Evolutionary conservation across 2,329 filamentous ascomycete genomes (phyloP).

Genomic region (Cephalotrichum gorgonifer): DNA sequence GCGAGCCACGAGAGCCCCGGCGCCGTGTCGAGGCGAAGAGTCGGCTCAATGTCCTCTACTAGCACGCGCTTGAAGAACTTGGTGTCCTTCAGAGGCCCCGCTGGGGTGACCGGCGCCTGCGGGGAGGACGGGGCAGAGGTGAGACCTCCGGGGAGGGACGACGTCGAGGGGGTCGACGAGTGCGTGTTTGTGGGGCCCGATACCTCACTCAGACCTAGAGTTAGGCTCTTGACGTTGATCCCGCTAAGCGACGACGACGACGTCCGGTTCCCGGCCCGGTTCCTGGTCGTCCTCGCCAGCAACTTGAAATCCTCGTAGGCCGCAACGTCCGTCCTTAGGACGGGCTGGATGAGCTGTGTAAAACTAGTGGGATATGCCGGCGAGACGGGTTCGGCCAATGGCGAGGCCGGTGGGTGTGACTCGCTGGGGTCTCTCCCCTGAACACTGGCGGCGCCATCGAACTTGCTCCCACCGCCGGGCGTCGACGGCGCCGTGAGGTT

Average conservation of each 20-base stretch:
- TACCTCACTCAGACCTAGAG: conserved; percentile 13
- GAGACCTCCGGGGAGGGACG: conserved; percentile 21
- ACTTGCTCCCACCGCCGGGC: conserved; percentile 56
- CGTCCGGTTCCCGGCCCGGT: conserved; percentile 41
- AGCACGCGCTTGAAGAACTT: conserved; percentile 89
- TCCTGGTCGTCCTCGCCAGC: conserved; percentile 59
- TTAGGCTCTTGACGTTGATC: conserved; percentile 32
- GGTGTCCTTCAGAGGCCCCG: conserved; percentile 71
- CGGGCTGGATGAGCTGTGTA: conserved; percentile 69
- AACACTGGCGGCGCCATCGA: conserved; percentile 65
- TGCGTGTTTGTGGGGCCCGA: conserved; percentile 34
- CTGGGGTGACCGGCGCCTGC: conserved; percentile 17
- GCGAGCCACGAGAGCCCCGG: conserved; percentile 91
- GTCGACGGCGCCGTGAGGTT: conserved; percentile 73
- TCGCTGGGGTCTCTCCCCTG: conserved; percentile 41
- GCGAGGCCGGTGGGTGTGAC: conserved; percentile 17
- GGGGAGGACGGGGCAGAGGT: conserved; percentile 18
- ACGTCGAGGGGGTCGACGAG: conserved; percentile 39
- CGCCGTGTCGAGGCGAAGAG: conserved; percentile 76
- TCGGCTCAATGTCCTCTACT: conserved; percentile 88
- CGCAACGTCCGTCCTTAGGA: conserved; percentile 71
- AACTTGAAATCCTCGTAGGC: conserved; percentile 79
- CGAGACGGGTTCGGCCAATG: conserved; percentile 30
- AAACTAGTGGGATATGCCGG: conserved; percentile 61
- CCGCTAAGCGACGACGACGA: conserved; percentile 3